Evolutionary conservation across 441 rosid genomes (phyloP).

Genomic region (Brassica balearica): DNA sequence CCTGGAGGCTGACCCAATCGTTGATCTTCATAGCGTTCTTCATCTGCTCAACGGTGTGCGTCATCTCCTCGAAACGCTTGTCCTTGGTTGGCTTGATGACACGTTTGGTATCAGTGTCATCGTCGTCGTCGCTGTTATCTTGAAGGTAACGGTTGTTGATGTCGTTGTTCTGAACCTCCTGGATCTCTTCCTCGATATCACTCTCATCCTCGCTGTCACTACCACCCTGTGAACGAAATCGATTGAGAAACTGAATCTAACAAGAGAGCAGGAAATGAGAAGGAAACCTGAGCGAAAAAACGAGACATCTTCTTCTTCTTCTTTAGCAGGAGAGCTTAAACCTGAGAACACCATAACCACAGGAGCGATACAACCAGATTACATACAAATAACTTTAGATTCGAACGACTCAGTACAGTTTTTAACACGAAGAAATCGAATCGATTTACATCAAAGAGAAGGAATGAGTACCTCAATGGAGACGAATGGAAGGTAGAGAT

Average conservation of each 20-base stretch:
- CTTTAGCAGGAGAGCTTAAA: too few species aligned
- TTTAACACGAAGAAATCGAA: too few species aligned
- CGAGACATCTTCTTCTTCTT: too few species aligned
- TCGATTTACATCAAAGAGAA: neutral
- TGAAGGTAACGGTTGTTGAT: neutral
- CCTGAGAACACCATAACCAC: too few species aligned
- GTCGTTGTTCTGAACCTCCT: neutral
- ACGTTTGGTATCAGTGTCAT: neutral
- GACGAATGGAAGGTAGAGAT: neutral
- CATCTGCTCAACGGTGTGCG: neutral
- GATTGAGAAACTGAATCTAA: neutral
- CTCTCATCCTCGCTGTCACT: slow-evolving; percentile 7
- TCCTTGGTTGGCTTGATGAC: neutral
- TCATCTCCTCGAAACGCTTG: slow-evolving; percentile 16
- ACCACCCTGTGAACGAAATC: slow-evolving; percentile 42
- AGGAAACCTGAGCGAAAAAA: too few species aligned
- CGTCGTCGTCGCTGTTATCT: neutral
- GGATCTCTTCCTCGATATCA: neutral
- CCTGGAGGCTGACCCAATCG: neutral
- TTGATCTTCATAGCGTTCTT: slow-evolving; percentile 12
- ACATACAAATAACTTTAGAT: too few species aligned
- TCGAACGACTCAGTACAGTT: neutral
- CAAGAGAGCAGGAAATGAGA: too few species aligned
- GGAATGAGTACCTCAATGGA: neutral
- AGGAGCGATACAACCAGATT: neutral